These are phyloP conservation scores for Parietichytrium sp. DNA, from an alignment of 108 stramenopile genomes.

Conservation along the genomic window DNA sequence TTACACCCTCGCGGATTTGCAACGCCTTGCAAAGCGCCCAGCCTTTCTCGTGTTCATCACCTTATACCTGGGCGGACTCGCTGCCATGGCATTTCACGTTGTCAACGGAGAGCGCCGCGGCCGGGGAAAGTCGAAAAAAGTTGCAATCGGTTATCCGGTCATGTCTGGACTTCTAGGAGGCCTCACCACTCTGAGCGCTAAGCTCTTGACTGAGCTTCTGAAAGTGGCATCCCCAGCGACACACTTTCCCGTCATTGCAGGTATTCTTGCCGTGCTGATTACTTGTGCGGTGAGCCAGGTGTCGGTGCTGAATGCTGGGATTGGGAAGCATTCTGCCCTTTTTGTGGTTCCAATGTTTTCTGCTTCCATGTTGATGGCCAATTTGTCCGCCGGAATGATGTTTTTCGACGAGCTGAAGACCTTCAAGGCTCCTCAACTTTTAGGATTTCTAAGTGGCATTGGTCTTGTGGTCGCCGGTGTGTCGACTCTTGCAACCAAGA, in stretches of 20 bases:
- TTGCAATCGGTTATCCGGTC: not conserved
- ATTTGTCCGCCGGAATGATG: not conserved
- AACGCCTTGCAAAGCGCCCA: not conserved
- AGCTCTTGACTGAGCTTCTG: conserved; percentile 19
- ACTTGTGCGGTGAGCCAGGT: conserved; percentile 10
- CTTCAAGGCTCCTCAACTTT: not conserved
- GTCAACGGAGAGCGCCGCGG: not conserved
- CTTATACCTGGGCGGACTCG: not conserved
- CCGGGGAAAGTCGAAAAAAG: not conserved
- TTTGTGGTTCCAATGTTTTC: conserved; percentile 31
- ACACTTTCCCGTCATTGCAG: not conserved
- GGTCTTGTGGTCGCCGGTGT: conserved; percentile 26
- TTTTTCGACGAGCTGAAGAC: not conserved
- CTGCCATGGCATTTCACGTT: not conserved
- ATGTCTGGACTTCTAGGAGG: conserved; percentile 9
- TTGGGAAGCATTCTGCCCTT: not conserved
- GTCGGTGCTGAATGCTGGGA: not conserved
- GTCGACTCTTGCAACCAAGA: not conserved
- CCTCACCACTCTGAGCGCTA: conserved; percentile 25
- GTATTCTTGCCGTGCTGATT: not conserved
- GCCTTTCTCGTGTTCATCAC: not conserved
- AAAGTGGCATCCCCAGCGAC: not conserved
- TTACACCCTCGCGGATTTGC: not conserved
- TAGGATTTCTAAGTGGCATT: not conserved
- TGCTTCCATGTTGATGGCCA: not conserved